Evolutionary conservation across 192 early-diverging fungal species (phyloP).

Genomic region (Gryganskiella cystojenkinii): DNA sequence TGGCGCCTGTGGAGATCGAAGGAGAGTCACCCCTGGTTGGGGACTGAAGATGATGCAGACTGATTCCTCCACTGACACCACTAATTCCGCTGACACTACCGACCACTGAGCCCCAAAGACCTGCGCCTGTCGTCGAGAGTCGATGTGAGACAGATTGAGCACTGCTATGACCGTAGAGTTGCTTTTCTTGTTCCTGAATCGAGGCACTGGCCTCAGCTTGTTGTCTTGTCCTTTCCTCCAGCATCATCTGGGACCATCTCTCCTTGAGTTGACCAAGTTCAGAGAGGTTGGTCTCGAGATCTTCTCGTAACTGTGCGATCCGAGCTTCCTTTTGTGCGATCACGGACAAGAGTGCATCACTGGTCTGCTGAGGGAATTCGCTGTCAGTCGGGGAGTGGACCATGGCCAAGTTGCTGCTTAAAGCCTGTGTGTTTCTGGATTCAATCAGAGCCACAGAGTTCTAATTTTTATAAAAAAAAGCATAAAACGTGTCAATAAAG

Average conservation of each 20-base stretch:
- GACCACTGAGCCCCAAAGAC: conserved; percentile 43
- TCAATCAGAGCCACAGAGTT: conserved; percentile 41
- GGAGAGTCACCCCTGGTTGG: conserved; percentile 1
- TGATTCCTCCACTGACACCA: conserved; percentile 47
- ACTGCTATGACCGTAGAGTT: conserved; percentile 23
- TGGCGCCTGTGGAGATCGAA: not conserved
- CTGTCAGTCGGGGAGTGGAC: conserved; percentile 43
- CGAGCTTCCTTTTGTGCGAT: conserved; percentile 51
- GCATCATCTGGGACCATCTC: conserved; percentile 52
- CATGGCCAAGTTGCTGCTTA: conserved; percentile 52
- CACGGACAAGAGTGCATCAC: conserved; percentile 37
- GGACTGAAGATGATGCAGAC: conserved; percentile 20
- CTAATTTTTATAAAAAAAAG: conserved; percentile 2
- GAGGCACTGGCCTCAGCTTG: conserved; percentile 42
- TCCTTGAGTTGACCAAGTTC: conserved; percentile 50
- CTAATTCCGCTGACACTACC: conserved; percentile 50
- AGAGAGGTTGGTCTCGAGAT: conserved; percentile 33
- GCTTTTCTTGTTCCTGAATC: conserved; percentile 40
- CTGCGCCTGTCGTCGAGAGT: conserved; percentile 40
- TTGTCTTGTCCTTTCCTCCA: conserved; percentile 39
- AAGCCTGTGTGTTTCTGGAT: conserved; percentile 30
- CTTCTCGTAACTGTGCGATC: conserved; percentile 46
- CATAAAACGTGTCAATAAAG: not conserved
- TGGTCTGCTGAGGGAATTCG: conserved; percentile 43
- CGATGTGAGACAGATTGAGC: conserved; percentile 41